Base-by-base conservation (phyloP, 2,329 filamentous ascomycete genomes). In the Sclerotinia glacialis region DNA sequence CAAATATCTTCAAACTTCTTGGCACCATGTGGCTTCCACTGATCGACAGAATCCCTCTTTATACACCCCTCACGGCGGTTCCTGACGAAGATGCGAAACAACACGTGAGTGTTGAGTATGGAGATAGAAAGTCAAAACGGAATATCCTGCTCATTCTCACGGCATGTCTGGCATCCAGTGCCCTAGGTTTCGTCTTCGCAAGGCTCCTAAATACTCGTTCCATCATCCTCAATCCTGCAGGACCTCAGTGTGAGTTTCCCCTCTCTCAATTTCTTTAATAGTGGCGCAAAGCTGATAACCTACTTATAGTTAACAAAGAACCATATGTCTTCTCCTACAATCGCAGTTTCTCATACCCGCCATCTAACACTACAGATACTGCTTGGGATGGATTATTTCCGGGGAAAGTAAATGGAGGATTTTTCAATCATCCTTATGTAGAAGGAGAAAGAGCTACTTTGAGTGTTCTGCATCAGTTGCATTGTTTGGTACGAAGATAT, bases 321-420 rank as follows among this genome's bases (percentile, higher is more conserved):
- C 52, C 7, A 7, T 5, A 3, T 1, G 40, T 0, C 5, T 65
- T 55, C 40, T 23, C 52, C 8, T 65, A 65, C 5, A 58, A 58
- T 28, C 31, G 62, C 6, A 47, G 34, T 37, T 65, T 65, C 52
- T 65, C 62, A 3, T 58, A 55, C 28, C 28, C 62, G 1, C 62
- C 62, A 58, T 56, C 62, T 6, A 28, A 28, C 1, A 14, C 5
- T 9, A 65, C 62, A 23, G 52, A 65, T 21, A 21, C 18, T 14
- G 62, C 62, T 12, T 65, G 62, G 62, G 37, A 58, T 16, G 40
- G 16, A 34, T 14, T 65, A 8, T 65, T 65, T 12, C 53, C 28
- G 3, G 34, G 28, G 5, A 58, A 49, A 58, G 9, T 12, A 3
- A 14, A 14, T n/a, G 49, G 49, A 0, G 60, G 49, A 23, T 63